Conservation (phyloP, 176 grass and related monocot species). For the Elymus sibiricus region DNA sequence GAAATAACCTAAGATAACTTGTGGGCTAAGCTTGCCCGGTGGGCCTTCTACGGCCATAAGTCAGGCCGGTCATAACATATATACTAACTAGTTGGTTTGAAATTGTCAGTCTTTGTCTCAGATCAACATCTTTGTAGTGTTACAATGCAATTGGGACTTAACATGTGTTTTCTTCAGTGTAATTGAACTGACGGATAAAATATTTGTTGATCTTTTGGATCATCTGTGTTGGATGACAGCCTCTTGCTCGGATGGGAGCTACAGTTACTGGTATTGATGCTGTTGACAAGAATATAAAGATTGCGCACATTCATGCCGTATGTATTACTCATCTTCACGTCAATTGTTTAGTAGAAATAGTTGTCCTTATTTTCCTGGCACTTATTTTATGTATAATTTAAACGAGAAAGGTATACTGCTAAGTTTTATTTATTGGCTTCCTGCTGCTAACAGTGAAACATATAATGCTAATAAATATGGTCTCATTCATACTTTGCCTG, state of each 20-base stretch:
- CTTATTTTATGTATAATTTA: not conserved
- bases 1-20: too few relatives aligned
- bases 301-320: constrained; percentile 89
- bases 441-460: not conserved
- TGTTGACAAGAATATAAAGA: constrained; percentile 90
- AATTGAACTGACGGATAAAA: constrained; percentile 1
- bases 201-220: not conserved
- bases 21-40: too few relatives aligned
- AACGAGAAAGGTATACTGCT: not conserved
- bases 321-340: constrained; percentile 20
- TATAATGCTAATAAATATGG: not conserved
- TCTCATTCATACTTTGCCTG: not conserved
- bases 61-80: too few relatives aligned
- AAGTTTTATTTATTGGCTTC: not conserved
- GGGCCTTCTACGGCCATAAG: too few relatives aligned
- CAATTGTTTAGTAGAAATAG: constrained; percentile 5
- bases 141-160: not conserved
- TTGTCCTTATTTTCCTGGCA: not conserved
- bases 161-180: not conserved
- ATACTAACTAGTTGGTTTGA: not conserved
- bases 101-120: not conserved
- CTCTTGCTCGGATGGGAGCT: constrained; percentile 91
- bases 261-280: constrained; percentile 91
- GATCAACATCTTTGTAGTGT: not conserved
- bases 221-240: constrained; percentile 40